phyloP scores from a whole-genome alignment of 2,329 filamentous ascomycete genomes.

The Xylariaceae sp. region DNA sequence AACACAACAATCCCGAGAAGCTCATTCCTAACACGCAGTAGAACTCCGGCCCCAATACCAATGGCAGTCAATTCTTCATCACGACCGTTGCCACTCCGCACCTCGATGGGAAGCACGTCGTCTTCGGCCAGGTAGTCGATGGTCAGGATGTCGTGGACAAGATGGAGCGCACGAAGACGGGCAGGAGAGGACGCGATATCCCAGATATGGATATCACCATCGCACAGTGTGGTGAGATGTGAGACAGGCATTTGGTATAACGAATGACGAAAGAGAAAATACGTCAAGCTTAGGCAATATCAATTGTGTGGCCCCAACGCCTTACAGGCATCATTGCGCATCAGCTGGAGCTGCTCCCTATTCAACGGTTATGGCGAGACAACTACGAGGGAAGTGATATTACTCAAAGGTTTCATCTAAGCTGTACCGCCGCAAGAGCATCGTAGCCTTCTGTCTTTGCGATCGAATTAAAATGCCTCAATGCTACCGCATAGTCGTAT shows the following conservation, averaged over 20 bases:
- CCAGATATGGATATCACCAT: constrained; percentile 83
- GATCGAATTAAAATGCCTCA: no score
- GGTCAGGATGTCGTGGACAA: constrained; percentile 89
- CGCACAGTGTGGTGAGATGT: constrained; percentile 93
- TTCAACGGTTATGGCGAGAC: no score
- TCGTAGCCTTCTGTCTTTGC: no score
- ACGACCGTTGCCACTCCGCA: constrained; percentile 84
- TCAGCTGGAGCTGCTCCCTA: no score
- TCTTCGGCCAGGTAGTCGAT: constrained; percentile 86
- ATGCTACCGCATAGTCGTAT: no score
- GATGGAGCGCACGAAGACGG: constrained; percentile 87
- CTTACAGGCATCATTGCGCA: no score
- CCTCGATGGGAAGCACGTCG: constrained; percentile 88
- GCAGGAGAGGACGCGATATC: constrained; percentile 67
- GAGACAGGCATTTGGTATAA: constrained; percentile 8
- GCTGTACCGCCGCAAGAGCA: no score
- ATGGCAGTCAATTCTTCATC: constrained; percentile 97
- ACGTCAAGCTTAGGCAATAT: no score
- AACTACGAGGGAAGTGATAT: no score
- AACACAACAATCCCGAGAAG: neutral
- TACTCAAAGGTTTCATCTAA: no score
- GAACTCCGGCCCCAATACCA: constrained; percentile 89
- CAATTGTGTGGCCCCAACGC: no score
- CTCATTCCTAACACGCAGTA: constrained; percentile 31
- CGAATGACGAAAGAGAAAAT: no score